Base-by-base conservation (phyloP, 192 early-diverging fungal species). In the Chytriomyces sp. region DNA sequence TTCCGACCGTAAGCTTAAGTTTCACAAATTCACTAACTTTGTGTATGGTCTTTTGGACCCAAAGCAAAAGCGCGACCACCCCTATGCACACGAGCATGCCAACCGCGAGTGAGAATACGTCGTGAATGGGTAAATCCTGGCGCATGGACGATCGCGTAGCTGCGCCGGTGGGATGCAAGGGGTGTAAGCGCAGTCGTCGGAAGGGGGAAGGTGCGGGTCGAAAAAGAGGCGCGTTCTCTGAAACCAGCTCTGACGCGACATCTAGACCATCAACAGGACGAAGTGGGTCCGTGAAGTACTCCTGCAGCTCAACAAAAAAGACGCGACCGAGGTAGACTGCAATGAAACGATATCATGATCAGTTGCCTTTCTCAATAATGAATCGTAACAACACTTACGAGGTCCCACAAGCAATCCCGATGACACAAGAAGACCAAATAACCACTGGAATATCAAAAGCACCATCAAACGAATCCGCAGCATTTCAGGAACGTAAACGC, bases 401-500 rank as follows among this genome's bases (percentile, higher is more conserved):
- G n/a, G n/a, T n/a, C n/a, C n/a, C n/a, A n/a, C n/a, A n/a, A n/a
- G n/a, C n/a, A n/a, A n/a, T n/a, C n/a, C n/a, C n/a, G n/a, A n/a
- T n/a, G n/a, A n/a, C n/a, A n/a, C n/a, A n/a, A n/a, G n/a, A n/a
- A n/a, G n/a, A 7, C 71, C 71, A 10, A 12, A 44, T 33, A 74
- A 36, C 59, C 31, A 70, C 34, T 69, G 57, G 39, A 55, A 54
- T 31, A 40, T 37, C 63, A 81, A 30, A 49, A 66, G 71, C 10
- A 32, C 63, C 33, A 38, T 10, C 58, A 65, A 75, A 58, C 93
- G 74, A 2, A 57, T 62, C 72, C 85, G 80, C 44, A 93, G 91
- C 31, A 81, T 71, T 4, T 89, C 85, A 39, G 97, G 96, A 25
- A 90, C 84, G 80, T 95, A 95, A 2, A 99, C 90, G 31, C 93